Evolutionary conservation across 371 early-diverging fungal genomes (phyloP).

Genomic region (Pancytospora philotis): DNA sequence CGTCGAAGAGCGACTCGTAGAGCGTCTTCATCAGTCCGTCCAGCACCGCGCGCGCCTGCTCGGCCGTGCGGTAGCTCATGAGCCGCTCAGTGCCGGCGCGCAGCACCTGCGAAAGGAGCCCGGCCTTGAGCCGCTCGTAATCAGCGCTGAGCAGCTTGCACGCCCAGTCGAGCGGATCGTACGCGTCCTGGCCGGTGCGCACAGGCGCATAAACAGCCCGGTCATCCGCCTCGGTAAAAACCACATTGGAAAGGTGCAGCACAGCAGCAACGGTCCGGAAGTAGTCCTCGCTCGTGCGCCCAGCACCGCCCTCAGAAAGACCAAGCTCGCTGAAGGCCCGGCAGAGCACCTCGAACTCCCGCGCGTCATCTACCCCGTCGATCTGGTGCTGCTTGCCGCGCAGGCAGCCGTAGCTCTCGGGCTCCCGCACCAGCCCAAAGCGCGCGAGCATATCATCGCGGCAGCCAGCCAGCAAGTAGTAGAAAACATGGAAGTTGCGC

Average conservation of each 20-base stretch:
- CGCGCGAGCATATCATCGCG: conserved; percentile 20
- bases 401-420: conserved; percentile 42
- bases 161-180: conserved; percentile 1
- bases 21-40: conserved; percentile 69
- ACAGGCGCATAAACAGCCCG: no score
- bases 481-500: conserved; percentile 75
- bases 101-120: conserved; percentile 35
- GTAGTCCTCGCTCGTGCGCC: conserved; percentile 60
- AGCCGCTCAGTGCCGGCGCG: conserved; percentile 64
- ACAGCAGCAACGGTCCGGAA: conserved; percentile 77
- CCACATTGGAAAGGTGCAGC: conserved; percentile 86
- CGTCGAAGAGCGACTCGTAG: conserved; percentile 53
- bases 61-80: conserved; percentile 61
- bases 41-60: conserved; percentile 53
- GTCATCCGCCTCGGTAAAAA: conserved; percentile 63
- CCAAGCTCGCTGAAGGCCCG: conserved; percentile 67
- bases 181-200: conserved; percentile 15
- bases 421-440: no score
- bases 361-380: conserved; percentile 63
- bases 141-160: conserved; percentile 8
- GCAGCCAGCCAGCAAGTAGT: conserved; percentile 52
- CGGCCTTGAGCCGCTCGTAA: conserved; percentile 30
- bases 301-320: conserved; percentile 64
- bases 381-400: conserved; percentile 17
- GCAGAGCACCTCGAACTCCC: conserved; percentile 60